These are phyloP conservation scores for Colletotrichum sp. DNA, from an alignment of 2,329 filamentous ascomycete species.

Conservation along the genomic window DNA sequence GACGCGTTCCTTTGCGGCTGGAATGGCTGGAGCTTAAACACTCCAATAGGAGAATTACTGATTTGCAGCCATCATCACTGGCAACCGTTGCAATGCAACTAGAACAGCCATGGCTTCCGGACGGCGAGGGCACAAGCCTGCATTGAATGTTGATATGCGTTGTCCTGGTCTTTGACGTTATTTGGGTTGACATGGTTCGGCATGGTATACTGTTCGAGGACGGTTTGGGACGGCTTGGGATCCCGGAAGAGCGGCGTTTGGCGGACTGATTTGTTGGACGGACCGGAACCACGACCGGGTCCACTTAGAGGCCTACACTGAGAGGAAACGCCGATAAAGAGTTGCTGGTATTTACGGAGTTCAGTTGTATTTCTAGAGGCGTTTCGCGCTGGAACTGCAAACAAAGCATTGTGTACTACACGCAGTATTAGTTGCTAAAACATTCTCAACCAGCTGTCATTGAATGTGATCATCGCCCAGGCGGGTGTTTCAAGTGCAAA, in stretches of 20 bases:
- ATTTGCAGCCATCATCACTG: neutral
- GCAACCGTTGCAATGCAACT: neutral
- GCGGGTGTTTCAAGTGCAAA: neutral
- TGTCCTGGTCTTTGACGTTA: conserved; percentile 8
- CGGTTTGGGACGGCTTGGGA: conserved; percentile 9
- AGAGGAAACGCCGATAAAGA: conserved; percentile 1
- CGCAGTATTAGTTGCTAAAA: neutral
- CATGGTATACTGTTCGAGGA: neutral
- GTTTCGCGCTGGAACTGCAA: neutral
- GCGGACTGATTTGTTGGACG: conserved; percentile 8
- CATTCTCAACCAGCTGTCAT: neutral
- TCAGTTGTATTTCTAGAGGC: conserved; percentile 7
- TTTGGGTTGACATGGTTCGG: conserved; percentile 10
- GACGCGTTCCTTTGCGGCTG: conserved; percentile 21
- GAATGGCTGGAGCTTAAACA: conserved; percentile 22
- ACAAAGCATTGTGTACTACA: neutral
- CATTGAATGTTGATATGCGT: conserved; percentile 9
- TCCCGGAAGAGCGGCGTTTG: conserved; percentile 15
- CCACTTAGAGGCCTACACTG: neutral
- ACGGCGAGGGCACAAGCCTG: neutral
- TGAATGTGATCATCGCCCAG: neutral
- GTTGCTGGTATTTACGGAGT: neutral
- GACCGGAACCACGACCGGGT: conserved; percentile 2
- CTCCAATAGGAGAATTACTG: too few species aligned
- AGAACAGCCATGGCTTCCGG: neutral